Base-by-base conservation (phyloP, 2,329 filamentous ascomycete species). In the Dactylonectria macrodidyma region DNA sequence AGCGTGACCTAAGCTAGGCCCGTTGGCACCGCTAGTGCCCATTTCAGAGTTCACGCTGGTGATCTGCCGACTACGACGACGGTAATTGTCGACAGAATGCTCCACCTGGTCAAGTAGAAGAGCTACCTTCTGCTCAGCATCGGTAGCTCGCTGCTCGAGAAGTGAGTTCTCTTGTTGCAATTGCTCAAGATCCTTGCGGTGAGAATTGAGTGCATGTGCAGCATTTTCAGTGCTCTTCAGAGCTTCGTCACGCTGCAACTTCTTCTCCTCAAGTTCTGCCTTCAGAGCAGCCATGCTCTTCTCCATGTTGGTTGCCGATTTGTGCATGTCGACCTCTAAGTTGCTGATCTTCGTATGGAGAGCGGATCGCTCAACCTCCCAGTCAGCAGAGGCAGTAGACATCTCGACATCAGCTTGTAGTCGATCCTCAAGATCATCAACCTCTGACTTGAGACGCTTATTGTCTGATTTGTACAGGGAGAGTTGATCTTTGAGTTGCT, bases 401-500 rank as follows among this genome's bases (percentile, higher is more conserved):
- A 68, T 71, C 75, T 81, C 62, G 74, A 77, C 51, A 72, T 79
- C 71, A 41, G 78, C 80, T 57, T 84, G 80, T 44, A 83, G 76
- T 73, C 81, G 87, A 73, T 87, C 90, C 79, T 89, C 91, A 60
- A 91, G 85, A 61, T 89, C 86, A 44, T 92, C 88, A n/a, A 98
- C 85, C 76, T 98, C 94, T 54, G 90, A 88, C 80, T 96, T 95
- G 47, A 99, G 86, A 67, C 93, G 92, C 19, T 87, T 85, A 77
- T 98, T 98, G 68, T 96, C 93, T 12, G 90, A 84, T 87, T 98
- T 98, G 83, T 97, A 96, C 65, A 95, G 93, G 62, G 92, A 88
- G n/a, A 99, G 87, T 82, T 99, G 96, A 77, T 98, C 95, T 84
- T 98, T 98, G 87, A 99, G 95, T 81, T 97, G 95, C 82, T 96